Conservation (phyloP, 129 eudicot species). For the Calendula officinalis region DNA sequence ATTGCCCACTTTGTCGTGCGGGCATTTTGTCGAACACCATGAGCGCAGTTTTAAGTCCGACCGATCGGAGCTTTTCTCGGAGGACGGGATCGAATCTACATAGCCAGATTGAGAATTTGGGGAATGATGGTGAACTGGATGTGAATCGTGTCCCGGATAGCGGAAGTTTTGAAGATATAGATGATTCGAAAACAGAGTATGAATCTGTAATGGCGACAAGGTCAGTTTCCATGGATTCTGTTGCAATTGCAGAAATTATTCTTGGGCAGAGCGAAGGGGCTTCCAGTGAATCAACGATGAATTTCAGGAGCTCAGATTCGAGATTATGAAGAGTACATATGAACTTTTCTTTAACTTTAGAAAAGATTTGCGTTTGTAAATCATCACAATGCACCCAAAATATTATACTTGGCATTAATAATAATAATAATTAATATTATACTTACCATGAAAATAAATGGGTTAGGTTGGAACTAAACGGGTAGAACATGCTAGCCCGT, state of each 20-base stretch:
- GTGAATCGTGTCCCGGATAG: conserved; percentile 8
- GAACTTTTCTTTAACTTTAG: not conserved
- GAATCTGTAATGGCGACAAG: conserved; percentile 23
- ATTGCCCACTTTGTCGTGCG: conserved; percentile 68
- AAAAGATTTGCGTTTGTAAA: not conserved
- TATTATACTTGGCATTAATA: not conserved
- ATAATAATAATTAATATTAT: no score
- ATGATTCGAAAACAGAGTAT: conserved; percentile 27
- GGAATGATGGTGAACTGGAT: conserved; percentile 12
- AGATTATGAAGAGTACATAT: conserved; percentile 3
- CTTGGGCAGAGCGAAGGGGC: conserved; percentile 11
- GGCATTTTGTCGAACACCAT: conserved; percentile 35
- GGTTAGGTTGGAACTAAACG: no score
- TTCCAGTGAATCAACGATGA: not conserved
- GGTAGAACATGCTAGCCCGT: no score
- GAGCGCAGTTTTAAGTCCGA: conserved; percentile 18
- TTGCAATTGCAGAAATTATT: conserved; percentile 19
- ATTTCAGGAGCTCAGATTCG: not conserved
- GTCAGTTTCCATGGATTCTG: conserved; percentile 44
- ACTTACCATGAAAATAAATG: no score
- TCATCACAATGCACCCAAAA: not conserved
- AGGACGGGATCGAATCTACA: conserved; percentile 3
- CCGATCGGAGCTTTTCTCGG: conserved; percentile 19
- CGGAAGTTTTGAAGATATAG: conserved; percentile 26
- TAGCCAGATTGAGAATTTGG: conserved; percentile 26